A percentile compares a stretch with the other conserved stretches of the same genome.
Evolutionary conservation across 2,329 filamentous ascomycete genomes (phyloP).

Genomic region (Paecilomyces dactylethromorphus): DNA sequence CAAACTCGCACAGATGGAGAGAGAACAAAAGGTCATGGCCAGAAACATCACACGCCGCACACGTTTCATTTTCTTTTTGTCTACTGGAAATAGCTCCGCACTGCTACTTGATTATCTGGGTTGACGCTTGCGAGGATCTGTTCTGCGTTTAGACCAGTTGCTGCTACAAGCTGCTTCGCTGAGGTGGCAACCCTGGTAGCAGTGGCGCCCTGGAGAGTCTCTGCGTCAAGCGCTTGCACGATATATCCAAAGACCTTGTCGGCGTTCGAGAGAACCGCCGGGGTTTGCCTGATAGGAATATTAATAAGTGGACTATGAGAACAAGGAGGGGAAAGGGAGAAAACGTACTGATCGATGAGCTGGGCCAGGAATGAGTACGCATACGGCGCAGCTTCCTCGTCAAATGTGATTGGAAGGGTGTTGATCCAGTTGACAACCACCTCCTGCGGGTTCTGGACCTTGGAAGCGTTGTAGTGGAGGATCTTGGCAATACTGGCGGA

Average conservation of each 20-base stretch:
- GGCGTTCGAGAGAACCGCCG: constrained; percentile 68
- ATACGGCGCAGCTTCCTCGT: constrained; percentile 95
- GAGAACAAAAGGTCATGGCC: neutral
- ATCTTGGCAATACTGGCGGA: constrained; percentile 97
- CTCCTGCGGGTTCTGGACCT: constrained; percentile 68
- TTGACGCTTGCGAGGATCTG: constrained; percentile 69
- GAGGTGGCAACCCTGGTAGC: constrained; percentile 69
- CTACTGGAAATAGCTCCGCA: constrained; percentile 71
- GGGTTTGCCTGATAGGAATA: constrained; percentile 64
- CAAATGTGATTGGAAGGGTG: constrained; percentile 85
- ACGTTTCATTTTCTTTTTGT: neutral
- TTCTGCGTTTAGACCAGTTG: constrained; percentile 67
- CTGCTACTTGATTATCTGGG: constrained; percentile 72
- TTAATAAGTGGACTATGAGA: constrained; percentile 7
- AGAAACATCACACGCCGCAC: neutral
- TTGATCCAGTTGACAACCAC: constrained; percentile 82
- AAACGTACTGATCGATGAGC: constrained; percentile 85
- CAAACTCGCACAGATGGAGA: neutral
- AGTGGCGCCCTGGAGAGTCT: constrained; percentile 80
- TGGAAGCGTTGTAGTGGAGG: constrained; percentile 75
- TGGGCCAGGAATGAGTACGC: constrained; percentile 88
- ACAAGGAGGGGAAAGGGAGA: constrained; percentile 1
- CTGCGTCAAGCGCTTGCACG: constrained; percentile 80
- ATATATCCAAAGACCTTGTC: constrained; percentile 79
- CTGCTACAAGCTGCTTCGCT: constrained; percentile 69